Base-by-base conservation (phyloP, 805 yeast species). In the Priceomyces haplophilus region DNA sequence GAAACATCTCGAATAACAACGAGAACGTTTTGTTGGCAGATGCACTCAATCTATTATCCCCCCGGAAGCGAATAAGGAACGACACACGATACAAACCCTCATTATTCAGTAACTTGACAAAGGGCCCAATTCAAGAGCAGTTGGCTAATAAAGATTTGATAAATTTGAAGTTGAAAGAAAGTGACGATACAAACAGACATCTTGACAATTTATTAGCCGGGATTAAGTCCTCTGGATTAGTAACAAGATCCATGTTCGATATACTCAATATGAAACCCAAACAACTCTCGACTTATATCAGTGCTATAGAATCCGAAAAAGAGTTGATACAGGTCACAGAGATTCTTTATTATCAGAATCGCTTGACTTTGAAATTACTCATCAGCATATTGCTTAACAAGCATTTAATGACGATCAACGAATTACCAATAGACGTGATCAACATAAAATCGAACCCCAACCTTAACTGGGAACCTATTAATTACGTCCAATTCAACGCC, bases 41-140 rank as follows among this genome's bases (percentile, higher is more conserved):
- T 42, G 73, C 73, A 3, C 45, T 67, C 31, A 67, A 66, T 43
- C 58, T 67, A 17, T 52, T 67, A 15, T 55, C 64, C 4, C 69
- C 64, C 24, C 19, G 44, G 18, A 21, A 41, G 3, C 43, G 37
- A 30, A 31, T 38, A 3, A 42, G 42, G 33, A 42, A 46, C 13
- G 37, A 39, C 3, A 30, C 44, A 18, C 33, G 42, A 12, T 66
- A 51, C 49, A 64, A 59, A 34, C 74, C 74, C 15, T 64, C 70
- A 13, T 48, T 69, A 15, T 48, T 66, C 15, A 43, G 52, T 32
- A 62, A 57, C 29, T 52, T 67, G 27, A 62, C 66, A 17, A 54
- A 58, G 21, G 72, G 72, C 1, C 47, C 69, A 1, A 64, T 58
- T 10, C 39, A 41, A 4, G 73, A 67, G 39, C 65, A 58, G 32